phyloP scores from a whole-genome alignment of 2,329 filamentous ascomycete genomes.

The Aspergillus novofumigatus region DNA sequence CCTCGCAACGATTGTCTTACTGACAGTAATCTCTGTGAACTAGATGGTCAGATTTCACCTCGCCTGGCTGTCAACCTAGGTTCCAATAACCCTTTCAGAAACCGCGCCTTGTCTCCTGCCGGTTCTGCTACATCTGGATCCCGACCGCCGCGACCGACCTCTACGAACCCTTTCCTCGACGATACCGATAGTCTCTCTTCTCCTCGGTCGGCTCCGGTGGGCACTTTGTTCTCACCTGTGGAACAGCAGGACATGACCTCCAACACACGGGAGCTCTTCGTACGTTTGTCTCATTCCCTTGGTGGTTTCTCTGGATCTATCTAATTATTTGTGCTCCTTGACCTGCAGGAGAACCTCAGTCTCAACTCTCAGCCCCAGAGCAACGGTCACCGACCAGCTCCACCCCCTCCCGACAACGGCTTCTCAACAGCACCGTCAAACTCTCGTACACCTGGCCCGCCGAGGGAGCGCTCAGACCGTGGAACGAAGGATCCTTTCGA shows the following conservation, averaged over 20 bases:
- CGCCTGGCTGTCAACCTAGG: slow-evolving; percentile 31
- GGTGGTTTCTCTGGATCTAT: not conserved
- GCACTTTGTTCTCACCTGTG: slow-evolving; percentile 27
- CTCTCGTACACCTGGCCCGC: slow-evolving; percentile 21
- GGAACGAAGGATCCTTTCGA: slow-evolving; percentile 38
- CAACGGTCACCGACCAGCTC: slow-evolving; percentile 34
- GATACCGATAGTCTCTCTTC: slow-evolving; percentile 35
- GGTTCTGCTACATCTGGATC: slow-evolving; percentile 24
- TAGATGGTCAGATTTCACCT: slow-evolving; percentile 32
- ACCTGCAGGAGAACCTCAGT: slow-evolving; percentile 36
- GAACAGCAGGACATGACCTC: slow-evolving; percentile 41
- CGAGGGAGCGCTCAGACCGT: slow-evolving; percentile 21
- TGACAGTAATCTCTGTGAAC: slow-evolving; percentile 5
- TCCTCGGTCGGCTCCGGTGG: slow-evolving; percentile 31
- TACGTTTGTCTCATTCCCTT: slow-evolving; percentile 38
- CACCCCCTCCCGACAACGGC: slow-evolving; percentile 34
- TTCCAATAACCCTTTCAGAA: slow-evolving; percentile 51
- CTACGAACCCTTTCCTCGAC: slow-evolving; percentile 61
- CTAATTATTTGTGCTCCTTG: slow-evolving; percentile 6
- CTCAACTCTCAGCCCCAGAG: slow-evolving; percentile 31
- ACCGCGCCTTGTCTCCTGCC: slow-evolving; percentile 40
- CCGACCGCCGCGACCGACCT: slow-evolving; percentile 47
- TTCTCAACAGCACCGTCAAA: slow-evolving; percentile 20
- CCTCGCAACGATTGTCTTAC: slow-evolving; percentile 5
- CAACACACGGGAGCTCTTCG: slow-evolving; percentile 56